These are phyloP conservation scores for Pneumocystis carinii DNA, from an alignment of 1,139 yeast genomes.

Conservation along the genomic window DNA sequence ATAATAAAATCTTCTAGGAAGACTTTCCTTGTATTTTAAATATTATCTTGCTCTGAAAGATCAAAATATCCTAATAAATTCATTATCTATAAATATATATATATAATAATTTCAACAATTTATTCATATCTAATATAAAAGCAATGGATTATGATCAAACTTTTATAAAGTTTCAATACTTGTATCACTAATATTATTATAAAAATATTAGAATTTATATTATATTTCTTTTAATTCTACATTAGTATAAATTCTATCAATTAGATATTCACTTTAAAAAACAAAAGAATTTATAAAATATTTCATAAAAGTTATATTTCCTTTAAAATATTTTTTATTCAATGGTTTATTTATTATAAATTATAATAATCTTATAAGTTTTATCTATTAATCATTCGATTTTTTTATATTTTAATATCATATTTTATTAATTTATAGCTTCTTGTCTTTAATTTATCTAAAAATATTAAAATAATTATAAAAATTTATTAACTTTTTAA, in stretches of 20 bases:
- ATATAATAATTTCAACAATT: neutral
- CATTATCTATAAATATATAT: slow-evolving; percentile 32
- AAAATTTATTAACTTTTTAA: too few relatives aligned
- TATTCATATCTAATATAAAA: slow-evolving; percentile 50
- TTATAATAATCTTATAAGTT: neutral
- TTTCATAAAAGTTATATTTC: neutral
- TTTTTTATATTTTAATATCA: too few relatives aligned
- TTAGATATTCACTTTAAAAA: neutral
- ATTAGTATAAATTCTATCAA: slow-evolving; percentile 74
- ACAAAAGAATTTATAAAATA: neutral
- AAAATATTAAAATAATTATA: too few relatives aligned
- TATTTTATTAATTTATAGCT: too few relatives aligned
- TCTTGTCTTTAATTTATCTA: too few relatives aligned
- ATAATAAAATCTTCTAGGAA: slow-evolving; percentile 59
- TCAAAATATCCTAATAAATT: slow-evolving; percentile 75
- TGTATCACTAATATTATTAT: slow-evolving; percentile 56
- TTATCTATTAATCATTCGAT: too few relatives aligned
- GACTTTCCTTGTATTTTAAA: slow-evolving; percentile 19
- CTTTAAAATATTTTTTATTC: neutral
- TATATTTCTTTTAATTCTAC: slow-evolving; percentile 63
- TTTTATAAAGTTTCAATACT: slow-evolving; percentile 98
- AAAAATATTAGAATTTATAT: slow-evolving; percentile 55
- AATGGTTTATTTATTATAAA: neutral
- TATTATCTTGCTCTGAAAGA: slow-evolving; percentile 30
- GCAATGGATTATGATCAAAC: slow-evolving; percentile 82